Conservation (phyloP, 176 grass and related monocot genomes). For the Paspalum vaginatum region DNA sequence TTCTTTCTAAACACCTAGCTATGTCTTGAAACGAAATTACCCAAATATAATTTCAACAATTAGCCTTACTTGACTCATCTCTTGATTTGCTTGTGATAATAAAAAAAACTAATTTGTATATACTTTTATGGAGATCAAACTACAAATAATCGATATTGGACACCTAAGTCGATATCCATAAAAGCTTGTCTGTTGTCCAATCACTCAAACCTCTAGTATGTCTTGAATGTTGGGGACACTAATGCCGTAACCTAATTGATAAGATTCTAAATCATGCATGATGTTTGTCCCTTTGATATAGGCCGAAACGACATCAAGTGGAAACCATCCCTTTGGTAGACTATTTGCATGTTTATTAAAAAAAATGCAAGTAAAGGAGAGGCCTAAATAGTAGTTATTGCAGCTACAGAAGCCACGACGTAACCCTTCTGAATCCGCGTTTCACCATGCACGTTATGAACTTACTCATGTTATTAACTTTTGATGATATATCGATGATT, state of each 20-base stretch:
- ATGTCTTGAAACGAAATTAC: too few species aligned
- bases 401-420: background rate
- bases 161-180: background rate
- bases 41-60: too few species aligned
- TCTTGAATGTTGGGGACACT: background rate
- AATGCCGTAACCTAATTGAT: background rate
- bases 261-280: background rate
- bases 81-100: too few species aligned
- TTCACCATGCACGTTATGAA: slow-evolving; percentile 1
- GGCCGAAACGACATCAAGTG: background rate
- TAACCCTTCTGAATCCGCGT: background rate
- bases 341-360: background rate
- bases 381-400: background rate
- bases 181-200: background rate
- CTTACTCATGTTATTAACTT: background rate
- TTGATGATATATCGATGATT: background rate
- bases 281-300: background rate
- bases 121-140: background rate
- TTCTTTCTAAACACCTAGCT: too few species aligned
- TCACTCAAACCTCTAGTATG: background rate
- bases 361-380: background rate
- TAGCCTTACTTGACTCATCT: too few species aligned
- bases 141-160: slow-evolving; percentile 7
- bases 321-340: background rate
- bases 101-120: too few species aligned